Evolutionary conservation across 805 yeast species (phyloP), one percentile per base, ranked within the genome.

Genomic region (Nakazawaea ishiwadae): DNA sequence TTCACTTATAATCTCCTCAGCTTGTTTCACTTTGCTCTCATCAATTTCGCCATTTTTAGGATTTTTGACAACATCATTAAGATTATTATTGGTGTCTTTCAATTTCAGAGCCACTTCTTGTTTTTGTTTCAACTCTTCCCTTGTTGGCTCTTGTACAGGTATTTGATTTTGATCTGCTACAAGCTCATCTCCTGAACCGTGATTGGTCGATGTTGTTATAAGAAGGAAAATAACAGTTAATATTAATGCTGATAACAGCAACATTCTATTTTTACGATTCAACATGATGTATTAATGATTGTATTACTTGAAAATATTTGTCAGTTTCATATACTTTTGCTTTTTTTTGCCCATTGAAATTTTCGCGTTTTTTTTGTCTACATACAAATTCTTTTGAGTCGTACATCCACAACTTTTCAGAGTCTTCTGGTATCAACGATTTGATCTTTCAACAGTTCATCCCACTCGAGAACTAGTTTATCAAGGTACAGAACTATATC

Each of bases 401-500:
- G n/a, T n/a, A n/a, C n/a, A n/a, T n/a, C n/a, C n/a, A n/a, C n/a
- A n/a, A n/a, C n/a, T n/a, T n/a, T n/a, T n/a, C n/a, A n/a, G n/a
- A n/a, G n/a, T n/a, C n/a, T n/a, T n/a, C n/a, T n/a, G n/a, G n/a
- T 73, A 44, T 75, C 73, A 4, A 71, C 70, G 26, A 90, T 83
- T 59, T 89, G 96, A 56, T 83, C 73, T 51, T 80, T 77, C 26
- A 90, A 68, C 44, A 74, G 78, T 14, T 68, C 77, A 55, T 84
- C 89, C 96, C 96, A 90, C 51, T 80, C 81, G 6, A 51, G 38
- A 27, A 70, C 68, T 46, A 86, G 63, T 6, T 56, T 49, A 37
- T 82, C 77, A 39, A 89, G 63, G 56, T 84, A 85, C 1, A 66
- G 63, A n/a, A 68, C 64, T n/a, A 88, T 81, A 51, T 81, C 86